Conservation (phyloP, 352 stramenopile genomes). For the Pythium brachiatum region DNA sequence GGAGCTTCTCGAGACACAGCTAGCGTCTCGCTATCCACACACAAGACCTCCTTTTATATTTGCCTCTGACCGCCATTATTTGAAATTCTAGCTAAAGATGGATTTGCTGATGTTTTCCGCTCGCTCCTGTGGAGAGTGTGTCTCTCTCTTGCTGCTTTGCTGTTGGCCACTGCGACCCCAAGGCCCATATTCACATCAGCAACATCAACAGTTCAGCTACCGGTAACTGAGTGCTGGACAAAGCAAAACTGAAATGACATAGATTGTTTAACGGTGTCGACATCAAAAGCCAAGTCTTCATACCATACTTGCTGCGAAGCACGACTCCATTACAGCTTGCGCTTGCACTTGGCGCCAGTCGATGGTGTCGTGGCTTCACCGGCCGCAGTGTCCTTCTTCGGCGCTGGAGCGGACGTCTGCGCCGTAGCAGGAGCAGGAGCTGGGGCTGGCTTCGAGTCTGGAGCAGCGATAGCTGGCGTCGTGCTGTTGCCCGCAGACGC, state of each 20-base stretch:
- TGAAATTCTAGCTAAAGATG: slow-evolving; percentile 1
- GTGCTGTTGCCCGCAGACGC: slow-evolving; percentile 1
- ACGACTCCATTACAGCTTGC: background rate
- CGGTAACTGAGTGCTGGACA: too few species aligned
- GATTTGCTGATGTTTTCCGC: background rate
- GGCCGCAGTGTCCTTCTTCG: background rate
- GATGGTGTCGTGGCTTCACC: background rate
- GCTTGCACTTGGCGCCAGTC: background rate
- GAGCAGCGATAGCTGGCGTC: background rate
- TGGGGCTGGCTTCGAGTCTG: slow-evolving; percentile 2
- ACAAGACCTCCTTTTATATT: slow-evolving; percentile 8
- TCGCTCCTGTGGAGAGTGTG: too few species aligned
- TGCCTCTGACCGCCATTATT: background rate
- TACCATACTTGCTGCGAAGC: background rate
- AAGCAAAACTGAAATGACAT: too few species aligned
- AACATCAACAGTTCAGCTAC: too few species aligned
- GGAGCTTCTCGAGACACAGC: background rate
- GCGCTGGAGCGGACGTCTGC: background rate
- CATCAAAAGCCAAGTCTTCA: background rate
- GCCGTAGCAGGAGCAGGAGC: background rate
- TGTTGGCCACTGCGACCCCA: too few species aligned
- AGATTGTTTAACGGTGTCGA: too few species aligned
- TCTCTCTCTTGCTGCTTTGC: too few species aligned
- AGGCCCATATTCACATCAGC: too few species aligned
- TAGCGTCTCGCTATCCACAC: background rate